These are phyloP conservation scores for Monilinia polystroma DNA, from an alignment of 2,329 filamentous ascomycete genomes.

Conservation along the genomic window DNA sequence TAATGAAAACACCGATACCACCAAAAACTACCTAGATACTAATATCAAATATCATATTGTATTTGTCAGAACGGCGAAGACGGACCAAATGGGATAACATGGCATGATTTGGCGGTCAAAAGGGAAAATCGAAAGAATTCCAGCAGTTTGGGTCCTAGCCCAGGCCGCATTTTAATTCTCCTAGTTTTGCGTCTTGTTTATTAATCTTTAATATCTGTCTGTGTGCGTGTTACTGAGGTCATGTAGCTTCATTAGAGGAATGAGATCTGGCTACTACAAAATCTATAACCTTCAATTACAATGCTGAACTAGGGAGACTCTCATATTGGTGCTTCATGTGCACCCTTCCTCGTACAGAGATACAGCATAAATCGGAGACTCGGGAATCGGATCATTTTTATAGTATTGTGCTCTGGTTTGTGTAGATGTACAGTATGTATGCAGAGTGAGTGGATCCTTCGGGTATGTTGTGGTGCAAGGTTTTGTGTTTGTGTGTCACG, in stretches of 20 bases:
- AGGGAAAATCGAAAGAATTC: neutral
- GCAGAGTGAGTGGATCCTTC: conserved; percentile 11
- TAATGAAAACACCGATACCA: neutral
- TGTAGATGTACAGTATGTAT: neutral
- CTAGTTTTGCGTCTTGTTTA: neutral
- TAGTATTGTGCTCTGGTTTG: neutral
- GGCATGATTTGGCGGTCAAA: neutral
- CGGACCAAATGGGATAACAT: neutral
- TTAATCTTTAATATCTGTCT: neutral
- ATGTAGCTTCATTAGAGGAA: neutral
- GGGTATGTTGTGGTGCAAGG: conserved; percentile 14
- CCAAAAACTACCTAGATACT: neutral
- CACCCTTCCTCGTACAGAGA: neutral
- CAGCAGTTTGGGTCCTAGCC: conserved; percentile 3
- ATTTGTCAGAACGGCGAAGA: conserved; percentile 6
- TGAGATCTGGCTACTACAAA: neutral
- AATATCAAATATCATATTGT: neutral
- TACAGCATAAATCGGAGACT: conserved; percentile 8
- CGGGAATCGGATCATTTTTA: conserved; percentile 16
- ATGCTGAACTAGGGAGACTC: neutral
- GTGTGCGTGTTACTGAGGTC: neutral
- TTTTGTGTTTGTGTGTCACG: conserved; percentile 4
- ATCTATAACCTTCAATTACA: neutral
- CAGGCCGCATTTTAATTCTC: conserved; percentile 11
- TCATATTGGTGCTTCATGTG: neutral